These are phyloP conservation scores for Myriosclerotinia duriaeana DNA, from an alignment of 2,329 filamentous ascomycete species.

Conservation along the genomic window DNA sequence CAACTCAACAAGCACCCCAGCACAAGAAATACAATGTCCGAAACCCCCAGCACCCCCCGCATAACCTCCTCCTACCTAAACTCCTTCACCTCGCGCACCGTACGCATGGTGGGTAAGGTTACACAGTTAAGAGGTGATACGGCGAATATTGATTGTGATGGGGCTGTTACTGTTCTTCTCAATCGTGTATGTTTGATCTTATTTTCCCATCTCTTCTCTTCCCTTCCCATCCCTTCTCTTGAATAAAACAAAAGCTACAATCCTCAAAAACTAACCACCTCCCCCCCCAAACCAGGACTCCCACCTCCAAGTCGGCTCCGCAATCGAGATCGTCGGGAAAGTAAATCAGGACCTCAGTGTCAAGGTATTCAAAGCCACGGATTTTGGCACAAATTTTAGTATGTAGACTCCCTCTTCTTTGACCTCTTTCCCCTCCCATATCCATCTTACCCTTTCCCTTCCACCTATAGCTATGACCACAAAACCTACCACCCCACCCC, in stretches of 20 bases:
- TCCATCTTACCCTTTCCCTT: no score
- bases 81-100: constrained; percentile 69
- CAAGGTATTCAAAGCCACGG: constrained; percentile 66
- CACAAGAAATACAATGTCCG: constrained; percentile 14
- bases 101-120: constrained; percentile 85
- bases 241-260: background rate
- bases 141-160: constrained; percentile 77
- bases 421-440: background rate
- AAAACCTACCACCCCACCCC: background rate
- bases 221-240: background rate
- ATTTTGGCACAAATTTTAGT: constrained; percentile 69
- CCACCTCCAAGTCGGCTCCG: constrained; percentile 67
- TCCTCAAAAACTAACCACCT: background rate
- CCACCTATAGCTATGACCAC: no score
- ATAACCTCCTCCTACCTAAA: constrained; percentile 79
- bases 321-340: constrained; percentile 76
- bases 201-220: background rate
- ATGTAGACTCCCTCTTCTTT: constrained; percentile 42
- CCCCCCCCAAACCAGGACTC: constrained; percentile 54
- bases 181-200: constrained; percentile 50
- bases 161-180: constrained; percentile 70
- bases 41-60: constrained; percentile 64
- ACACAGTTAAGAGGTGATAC: constrained; percentile 76
- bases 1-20: background rate
- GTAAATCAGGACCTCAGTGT: constrained; percentile 72